phyloP scores from a whole-genome alignment of 2,329 filamentous ascomycete genomes.

The Hymenoscyphus repandus region DNA sequence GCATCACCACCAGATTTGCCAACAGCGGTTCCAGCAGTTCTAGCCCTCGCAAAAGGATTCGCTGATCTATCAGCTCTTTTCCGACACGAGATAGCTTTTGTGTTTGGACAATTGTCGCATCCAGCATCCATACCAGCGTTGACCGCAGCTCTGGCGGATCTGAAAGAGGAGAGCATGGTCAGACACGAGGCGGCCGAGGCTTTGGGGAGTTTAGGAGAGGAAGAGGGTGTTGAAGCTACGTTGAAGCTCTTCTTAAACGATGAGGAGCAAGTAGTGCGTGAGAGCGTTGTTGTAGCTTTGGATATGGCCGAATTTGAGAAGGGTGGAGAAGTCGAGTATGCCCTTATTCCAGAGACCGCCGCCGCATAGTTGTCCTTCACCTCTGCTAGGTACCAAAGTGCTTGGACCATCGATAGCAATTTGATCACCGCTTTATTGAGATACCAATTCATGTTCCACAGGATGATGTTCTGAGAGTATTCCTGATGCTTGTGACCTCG shows the following conservation, averaged over 20 bases:
- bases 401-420: constrained; percentile 28
- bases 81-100: constrained; percentile 96
- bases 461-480: not conserved
- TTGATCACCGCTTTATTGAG: constrained; percentile 1
- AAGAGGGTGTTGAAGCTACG: constrained; percentile 85
- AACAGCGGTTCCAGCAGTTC: constrained; percentile 81
- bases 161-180: constrained; percentile 88
- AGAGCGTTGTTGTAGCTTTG: constrained; percentile 90
- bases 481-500: not conserved
- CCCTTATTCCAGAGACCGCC: constrained; percentile 67
- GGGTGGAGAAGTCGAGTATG: constrained; percentile 84
- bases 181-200: constrained; percentile 96
- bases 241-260: constrained; percentile 82
- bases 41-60: constrained; percentile 80
- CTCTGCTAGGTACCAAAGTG: constrained; percentile 29
- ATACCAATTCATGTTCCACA: not conserved
- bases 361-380: constrained; percentile 12
- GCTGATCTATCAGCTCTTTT: constrained; percentile 85
- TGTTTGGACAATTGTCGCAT: constrained; percentile 93
- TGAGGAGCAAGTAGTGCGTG: constrained; percentile 85
- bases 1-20: constrained; percentile 88
- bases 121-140: constrained; percentile 94
- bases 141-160: constrained; percentile 69
- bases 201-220: constrained; percentile 86
- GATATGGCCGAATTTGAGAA: constrained; percentile 98